Base-by-base conservation (phyloP, 2,329 filamentous ascomycete species). In the Colletotrichum euphorbiae region DNA sequence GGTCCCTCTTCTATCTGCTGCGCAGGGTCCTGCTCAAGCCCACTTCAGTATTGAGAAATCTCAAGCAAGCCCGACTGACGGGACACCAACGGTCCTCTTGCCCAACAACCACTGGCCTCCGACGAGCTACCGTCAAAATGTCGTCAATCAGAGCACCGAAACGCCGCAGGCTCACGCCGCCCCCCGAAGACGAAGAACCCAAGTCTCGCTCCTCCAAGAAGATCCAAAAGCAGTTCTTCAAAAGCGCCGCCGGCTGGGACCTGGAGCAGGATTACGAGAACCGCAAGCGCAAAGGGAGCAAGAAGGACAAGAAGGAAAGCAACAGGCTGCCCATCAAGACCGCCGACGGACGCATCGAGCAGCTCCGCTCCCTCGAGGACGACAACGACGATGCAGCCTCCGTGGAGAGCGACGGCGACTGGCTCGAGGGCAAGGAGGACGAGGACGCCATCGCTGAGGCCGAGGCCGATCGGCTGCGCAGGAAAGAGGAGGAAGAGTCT, bases 241-340 rank as follows among this genome's bases (percentile, higher is more conserved):
- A 88, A 74, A 90, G 88, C 74, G 93, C 92, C 6, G 85, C 92
- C 67, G 90, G 89, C 79, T 98, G 95, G 94, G 90, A 97, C 75
- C 86, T 97, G 55, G 96, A 97, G 82, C 92, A 97, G 76, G 91
- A 93, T 78, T 98, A 98, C 83, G 94, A 97, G 79, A 87, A 87
- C 69, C 89, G 89, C 72, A 90, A 92, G 52, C 87, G 93, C 73
- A 96, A 96, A 78, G 81, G 86, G 40, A 93, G 86, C 46, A 93
- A 91, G 79, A 93, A 93, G 77, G 85, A 87, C 64, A 87, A 89
- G 73, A 86, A 84, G 70, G 92, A 94, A 76, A 91, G 83, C 76
- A 93, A 88, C 42, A 88, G 91, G 73, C 83, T 99, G 40, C 94
- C 94, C 0, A 93, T 98, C 71, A 97, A 96, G 80, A 97, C 93